A percentile compares a stretch with the other conserved stretches of the same genome.
Evolutionary conservation across 129 eudicot genomes (phyloP).

Genomic region (Flaveria sonorensis): DNA sequence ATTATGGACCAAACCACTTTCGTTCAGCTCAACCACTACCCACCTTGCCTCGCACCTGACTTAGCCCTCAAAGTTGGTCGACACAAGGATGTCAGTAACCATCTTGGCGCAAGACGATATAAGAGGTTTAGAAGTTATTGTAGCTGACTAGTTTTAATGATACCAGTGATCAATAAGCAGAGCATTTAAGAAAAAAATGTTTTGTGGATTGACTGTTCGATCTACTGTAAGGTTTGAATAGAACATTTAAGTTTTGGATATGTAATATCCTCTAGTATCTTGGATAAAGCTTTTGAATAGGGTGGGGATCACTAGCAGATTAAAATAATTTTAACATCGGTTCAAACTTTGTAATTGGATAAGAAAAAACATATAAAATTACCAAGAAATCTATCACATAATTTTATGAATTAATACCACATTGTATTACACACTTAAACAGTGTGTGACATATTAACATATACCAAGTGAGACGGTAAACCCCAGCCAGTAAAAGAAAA

Average conservation of each 20-base stretch:
- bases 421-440: neutral
- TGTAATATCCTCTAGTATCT: too few relatives aligned
- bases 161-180: neutral
- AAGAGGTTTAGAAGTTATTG: conserved; percentile 55
- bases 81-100: conserved; percentile 72
- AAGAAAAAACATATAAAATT: too few relatives aligned
- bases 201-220: neutral
- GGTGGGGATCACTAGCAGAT: too few relatives aligned
- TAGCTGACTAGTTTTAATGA: neutral
- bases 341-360: too few relatives aligned
- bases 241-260: too few relatives aligned
- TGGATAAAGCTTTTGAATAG: too few relatives aligned
- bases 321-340: too few relatives aligned
- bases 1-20: conserved; percentile 56
- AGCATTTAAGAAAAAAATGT: neutral
- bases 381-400: too few relatives aligned
- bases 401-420: too few relatives aligned
- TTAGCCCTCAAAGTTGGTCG: conserved; percentile 81
- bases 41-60: conserved; percentile 67
- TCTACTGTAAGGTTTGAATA: neutral
- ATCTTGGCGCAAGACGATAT: conserved; percentile 75
- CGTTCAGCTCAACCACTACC: conserved; percentile 66
- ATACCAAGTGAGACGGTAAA: neutral
- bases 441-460: neutral
- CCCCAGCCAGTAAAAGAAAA: neutral